Evolutionary conservation across 352 stramenopile genomes (phyloP).

Genomic region (Phytopythium boreale): DNA sequence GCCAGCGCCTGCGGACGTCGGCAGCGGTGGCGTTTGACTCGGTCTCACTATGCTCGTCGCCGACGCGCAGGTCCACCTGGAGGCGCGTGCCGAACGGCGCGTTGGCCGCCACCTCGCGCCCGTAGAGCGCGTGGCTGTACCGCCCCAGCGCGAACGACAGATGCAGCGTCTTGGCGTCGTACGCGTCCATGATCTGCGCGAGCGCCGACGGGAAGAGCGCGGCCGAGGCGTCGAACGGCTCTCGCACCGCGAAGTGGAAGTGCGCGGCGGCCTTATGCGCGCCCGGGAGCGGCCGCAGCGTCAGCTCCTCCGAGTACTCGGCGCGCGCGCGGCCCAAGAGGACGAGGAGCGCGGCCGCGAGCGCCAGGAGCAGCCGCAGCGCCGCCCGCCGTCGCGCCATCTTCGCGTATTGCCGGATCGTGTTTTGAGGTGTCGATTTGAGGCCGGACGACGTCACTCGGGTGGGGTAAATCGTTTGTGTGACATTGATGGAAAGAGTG

Average conservation of each 20-base stretch:
- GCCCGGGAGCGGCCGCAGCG: slow-evolving; percentile 43
- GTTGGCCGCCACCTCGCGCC: slow-evolving; percentile 21
- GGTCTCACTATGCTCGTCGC: background rate
- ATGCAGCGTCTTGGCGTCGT: slow-evolving; percentile 61
- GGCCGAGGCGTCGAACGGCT: slow-evolving; percentile 5
- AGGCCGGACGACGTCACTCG: background rate
- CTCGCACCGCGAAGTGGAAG: slow-evolving; percentile 48
- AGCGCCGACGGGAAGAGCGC: slow-evolving; percentile 51
- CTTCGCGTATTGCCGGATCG: background rate
- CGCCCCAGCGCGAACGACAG: slow-evolving; percentile 66
- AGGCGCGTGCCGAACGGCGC: slow-evolving; percentile 66
- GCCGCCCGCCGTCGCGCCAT: slow-evolving; percentile 5
- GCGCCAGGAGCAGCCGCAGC: slow-evolving; percentile 9
- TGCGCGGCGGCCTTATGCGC: slow-evolving; percentile 48
- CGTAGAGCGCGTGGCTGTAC: slow-evolving; percentile 52
- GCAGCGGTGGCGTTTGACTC: background rate
- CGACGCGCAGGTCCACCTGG: slow-evolving; percentile 43
- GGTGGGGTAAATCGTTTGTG: background rate
- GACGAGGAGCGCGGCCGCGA: slow-evolving; percentile 14
- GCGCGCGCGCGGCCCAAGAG: slow-evolving; percentile 13
- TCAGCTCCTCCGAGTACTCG: slow-evolving; percentile 48
- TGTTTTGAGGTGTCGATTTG: too few relatives aligned
- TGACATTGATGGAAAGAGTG: background rate
- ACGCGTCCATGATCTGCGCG: slow-evolving; percentile 68
- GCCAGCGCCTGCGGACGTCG: slow-evolving; percentile 39